Conservation (phyloP, 2,329 filamentous ascomycete species). For the Colletotrichum kahawae region DNA sequence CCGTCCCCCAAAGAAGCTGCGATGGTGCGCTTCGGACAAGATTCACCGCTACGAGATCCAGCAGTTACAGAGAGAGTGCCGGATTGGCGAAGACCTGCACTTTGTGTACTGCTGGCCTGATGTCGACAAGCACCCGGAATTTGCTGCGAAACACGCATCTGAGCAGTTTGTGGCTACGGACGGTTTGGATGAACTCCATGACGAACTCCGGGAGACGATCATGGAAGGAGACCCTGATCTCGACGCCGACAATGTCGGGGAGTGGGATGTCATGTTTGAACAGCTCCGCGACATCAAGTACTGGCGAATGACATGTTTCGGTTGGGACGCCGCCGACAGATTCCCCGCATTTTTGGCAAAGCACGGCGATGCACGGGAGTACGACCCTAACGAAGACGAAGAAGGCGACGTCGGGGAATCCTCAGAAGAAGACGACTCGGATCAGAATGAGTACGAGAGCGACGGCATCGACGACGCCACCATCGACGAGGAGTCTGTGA, state of each 20-base stretch:
- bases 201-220: background rate
- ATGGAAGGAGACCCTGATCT: background rate
- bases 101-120: conserved; percentile 39
- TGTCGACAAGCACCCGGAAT: conserved; percentile 30
- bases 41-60: conserved; percentile 31
- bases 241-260: background rate
- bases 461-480: conserved; percentile 42
- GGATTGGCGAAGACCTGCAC: conserved; percentile 28
- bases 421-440: conserved; percentile 3
- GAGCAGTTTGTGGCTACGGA: background rate
- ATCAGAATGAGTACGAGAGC: conserved; percentile 39
- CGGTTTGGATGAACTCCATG: background rate
- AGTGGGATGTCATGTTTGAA: background rate
- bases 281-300: background rate
- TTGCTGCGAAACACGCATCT: conserved; percentile 27
- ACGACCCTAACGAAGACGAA: background rate
- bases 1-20: conserved; percentile 20
- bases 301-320: conserved; percentile 6
- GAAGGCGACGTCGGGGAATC: conserved; percentile 9
- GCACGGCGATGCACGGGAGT: background rate
- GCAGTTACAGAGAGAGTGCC: conserved; percentile 28
- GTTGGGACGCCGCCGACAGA: conserved; percentile 5
- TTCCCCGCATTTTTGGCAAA: conserved; percentile 10
- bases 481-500: conserved; percentile 26
- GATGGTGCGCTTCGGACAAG: conserved; percentile 37